A percentile compares a stretch with the other conserved stretches of the same genome.
Evolutionary conservation across 768 basidiomycete species (phyloP).

Genomic region (Megacollybia marginata): DNA sequence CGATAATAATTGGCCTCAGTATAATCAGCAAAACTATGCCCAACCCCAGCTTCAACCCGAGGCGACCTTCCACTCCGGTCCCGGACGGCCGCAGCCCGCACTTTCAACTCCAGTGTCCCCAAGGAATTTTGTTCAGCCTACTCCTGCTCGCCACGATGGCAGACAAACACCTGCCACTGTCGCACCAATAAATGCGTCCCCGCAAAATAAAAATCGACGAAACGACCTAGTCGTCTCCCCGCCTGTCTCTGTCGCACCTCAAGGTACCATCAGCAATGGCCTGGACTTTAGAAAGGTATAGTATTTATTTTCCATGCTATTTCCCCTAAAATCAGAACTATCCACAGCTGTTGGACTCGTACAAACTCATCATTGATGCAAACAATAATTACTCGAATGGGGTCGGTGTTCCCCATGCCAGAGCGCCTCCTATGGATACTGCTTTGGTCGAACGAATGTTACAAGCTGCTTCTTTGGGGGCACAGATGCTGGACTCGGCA

Average conservation of each 20-base stretch:
- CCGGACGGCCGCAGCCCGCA: slow-evolving; percentile 21
- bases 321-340: background rate
- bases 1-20: slow-evolving; percentile 29
- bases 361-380: slow-evolving; percentile 24
- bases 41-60: slow-evolving; percentile 27
- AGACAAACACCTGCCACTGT: background rate
- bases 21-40: slow-evolving; percentile 21
- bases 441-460: slow-evolving; percentile 30
- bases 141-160: background rate
- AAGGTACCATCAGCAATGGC: background rate
- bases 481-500: slow-evolving; percentile 40
- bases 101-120: slow-evolving; percentile 18
- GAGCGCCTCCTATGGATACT: background rate
- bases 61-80: slow-evolving; percentile 23
- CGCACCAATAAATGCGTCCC: background rate
- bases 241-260: background rate
- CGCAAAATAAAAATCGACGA: background rate
- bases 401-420: background rate
- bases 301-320: background rate
- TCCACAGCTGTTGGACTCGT: slow-evolving; percentile 20
- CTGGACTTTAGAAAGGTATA: background rate
- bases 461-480: slow-evolving; percentile 33
- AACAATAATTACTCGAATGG: slow-evolving; percentile 9
- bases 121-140: background rate
- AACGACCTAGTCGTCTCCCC: background rate